A percentile compares a stretch with the other conserved stretches of the same genome.
Evolutionary conservation across 805 yeast genomes (phyloP).

Genomic region (Starmerella sirachaensis): DNA sequence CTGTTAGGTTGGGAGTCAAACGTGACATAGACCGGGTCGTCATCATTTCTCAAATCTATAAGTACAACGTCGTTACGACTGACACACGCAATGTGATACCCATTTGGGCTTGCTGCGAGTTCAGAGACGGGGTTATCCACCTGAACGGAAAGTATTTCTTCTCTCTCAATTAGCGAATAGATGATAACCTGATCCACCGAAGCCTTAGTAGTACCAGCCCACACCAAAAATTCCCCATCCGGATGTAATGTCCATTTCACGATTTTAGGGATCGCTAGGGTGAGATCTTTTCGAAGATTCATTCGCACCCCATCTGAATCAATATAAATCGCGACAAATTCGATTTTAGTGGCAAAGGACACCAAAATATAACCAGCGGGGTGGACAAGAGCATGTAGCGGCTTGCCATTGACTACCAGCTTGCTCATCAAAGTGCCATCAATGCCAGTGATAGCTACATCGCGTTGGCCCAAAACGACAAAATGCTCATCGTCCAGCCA

Average conservation of each 20-base stretch:
- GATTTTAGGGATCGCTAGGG: not conserved
- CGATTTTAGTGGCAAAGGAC: not conserved
- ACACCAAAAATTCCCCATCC: slow-evolving; percentile 2
- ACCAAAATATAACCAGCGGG: slow-evolving; percentile 1
- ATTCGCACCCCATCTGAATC: not conserved
- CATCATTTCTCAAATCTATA: slow-evolving; percentile 2
- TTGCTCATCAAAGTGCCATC: not conserved
- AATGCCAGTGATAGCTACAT: not conserved
- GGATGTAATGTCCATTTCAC: not conserved
- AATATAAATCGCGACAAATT: no score
- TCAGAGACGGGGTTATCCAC: not conserved
- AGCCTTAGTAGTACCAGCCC: not conserved
- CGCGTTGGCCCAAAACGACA: not conserved
- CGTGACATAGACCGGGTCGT: not conserved
- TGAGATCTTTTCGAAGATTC: not conserved
- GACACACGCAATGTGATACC: slow-evolving; percentile 1
- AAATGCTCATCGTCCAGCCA: not conserved
- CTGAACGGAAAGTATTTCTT: not conserved
- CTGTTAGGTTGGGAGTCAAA: not conserved
- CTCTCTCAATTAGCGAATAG: not conserved
- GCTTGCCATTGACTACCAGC: not conserved
- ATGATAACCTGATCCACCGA: no score
- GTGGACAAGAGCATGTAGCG: not conserved
- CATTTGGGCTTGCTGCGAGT: not conserved
- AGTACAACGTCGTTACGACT: not conserved